Evolutionary conservation across 208 protist species (phyloP).

Genomic region (Leishmania guyanensis): DNA sequence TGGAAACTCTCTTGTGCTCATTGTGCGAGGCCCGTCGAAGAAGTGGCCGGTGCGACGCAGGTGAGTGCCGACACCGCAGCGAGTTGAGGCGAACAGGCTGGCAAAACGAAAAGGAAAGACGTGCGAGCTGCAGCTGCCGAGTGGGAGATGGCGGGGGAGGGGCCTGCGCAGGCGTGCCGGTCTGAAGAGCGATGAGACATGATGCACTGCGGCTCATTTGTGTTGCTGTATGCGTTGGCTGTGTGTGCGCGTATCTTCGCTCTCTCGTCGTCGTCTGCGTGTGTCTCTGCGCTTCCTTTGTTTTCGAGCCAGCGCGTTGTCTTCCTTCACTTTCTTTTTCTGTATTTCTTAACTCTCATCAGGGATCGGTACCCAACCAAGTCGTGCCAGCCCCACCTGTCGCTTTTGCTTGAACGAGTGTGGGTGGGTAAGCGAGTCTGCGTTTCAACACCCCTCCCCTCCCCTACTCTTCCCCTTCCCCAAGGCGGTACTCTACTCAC

Average conservation of each 20-base stretch:
- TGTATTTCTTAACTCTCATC: not conserved
- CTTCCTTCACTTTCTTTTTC: not conserved
- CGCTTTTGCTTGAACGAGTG: not conserved
- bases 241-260: not conserved
- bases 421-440: not conserved
- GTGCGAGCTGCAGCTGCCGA: not conserved
- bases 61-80: not conserved
- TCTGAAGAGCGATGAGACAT: not conserved
- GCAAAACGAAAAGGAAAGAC: not conserved
- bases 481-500: not conserved
- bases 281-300: not conserved
- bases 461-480: not conserved
- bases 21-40: not conserved
- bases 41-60: not conserved
- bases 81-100: not conserved
- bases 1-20: not conserved
- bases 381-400: not conserved
- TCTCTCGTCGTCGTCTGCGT: too few relatives aligned
- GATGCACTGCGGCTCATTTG: not conserved
- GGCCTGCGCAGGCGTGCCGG: not conserved
- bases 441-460: not conserved
- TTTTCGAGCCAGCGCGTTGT: not conserved
- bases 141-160: not conserved
- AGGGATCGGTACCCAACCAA: not conserved
- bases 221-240: not conserved